Evolutionary conservation across 805 yeast species (phyloP).

Genomic region (Hanseniaspora vineae): DNA sequence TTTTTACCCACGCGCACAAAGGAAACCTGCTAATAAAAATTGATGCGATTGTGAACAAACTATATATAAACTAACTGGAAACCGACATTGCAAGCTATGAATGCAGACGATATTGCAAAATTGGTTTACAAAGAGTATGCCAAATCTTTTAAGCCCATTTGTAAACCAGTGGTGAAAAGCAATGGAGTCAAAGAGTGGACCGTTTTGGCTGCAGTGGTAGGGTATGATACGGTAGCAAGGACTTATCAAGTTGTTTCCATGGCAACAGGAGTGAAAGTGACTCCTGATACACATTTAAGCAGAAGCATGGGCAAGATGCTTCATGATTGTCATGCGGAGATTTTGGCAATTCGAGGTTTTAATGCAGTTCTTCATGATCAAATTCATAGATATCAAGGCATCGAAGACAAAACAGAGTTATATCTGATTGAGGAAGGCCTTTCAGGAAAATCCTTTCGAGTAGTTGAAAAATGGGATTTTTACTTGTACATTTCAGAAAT

Average conservation of each 20-base stretch:
- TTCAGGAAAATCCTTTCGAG: not conserved
- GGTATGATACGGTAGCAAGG: slow-evolving; percentile 10
- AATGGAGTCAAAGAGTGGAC: slow-evolving; percentile 75
- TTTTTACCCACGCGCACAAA: not conserved
- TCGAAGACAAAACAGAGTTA: not conserved
- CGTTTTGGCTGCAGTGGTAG: slow-evolving; percentile 62
- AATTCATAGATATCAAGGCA: slow-evolving; percentile 11
- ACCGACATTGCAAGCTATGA: not conserved
- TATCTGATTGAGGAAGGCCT: not conserved
- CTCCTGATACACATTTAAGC: slow-evolving; percentile 40
- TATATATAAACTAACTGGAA: too few relatives aligned
- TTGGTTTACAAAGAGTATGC: slow-evolving; percentile 19
- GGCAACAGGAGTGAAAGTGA: slow-evolving; percentile 74
- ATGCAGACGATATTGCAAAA: slow-evolving; percentile 10
- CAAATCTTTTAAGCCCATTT: slow-evolving; percentile 22
- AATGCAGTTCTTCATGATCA: slow-evolving; percentile 48
- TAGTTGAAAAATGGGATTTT: slow-evolving; percentile 27
- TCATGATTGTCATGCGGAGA: slow-evolving; percentile 89
- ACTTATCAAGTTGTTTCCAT: not conserved
- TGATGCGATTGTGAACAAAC: too few relatives aligned
- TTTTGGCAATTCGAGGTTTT: slow-evolving; percentile 59
- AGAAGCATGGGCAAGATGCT: slow-evolving; percentile 43
- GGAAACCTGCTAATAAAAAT: too few relatives aligned
- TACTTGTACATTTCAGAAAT: slow-evolving; percentile 58
- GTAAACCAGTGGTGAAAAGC: slow-evolving; percentile 48